Percentiles rank a stretch among this genome's conserved stretches.
phyloP scores from a whole-genome alignment of 192 early-diverging fungal genomes.

The Coemansia pectinata region DNA sequence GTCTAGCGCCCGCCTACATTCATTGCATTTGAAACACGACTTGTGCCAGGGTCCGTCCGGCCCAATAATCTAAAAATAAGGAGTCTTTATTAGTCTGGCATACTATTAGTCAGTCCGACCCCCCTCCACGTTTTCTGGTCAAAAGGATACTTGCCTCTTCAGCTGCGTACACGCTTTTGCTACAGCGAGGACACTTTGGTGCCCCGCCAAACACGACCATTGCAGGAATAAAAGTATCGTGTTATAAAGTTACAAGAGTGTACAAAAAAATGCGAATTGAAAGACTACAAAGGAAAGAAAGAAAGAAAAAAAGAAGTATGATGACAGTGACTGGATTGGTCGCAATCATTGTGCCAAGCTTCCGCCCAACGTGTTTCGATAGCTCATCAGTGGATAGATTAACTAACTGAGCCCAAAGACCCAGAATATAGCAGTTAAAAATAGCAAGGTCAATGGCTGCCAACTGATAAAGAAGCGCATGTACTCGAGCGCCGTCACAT shows the following conservation, averaged over 20 bases:
- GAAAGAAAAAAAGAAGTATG: neutral
- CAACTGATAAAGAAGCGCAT: constrained; percentile 56
- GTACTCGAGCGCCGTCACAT: constrained; percentile 53
- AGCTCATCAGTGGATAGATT: neutral
- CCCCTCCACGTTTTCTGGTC: neutral
- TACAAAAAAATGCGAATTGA: constrained; percentile 12
- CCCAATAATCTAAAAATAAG: constrained; percentile 36
- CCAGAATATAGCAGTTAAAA: constrained; percentile 41
- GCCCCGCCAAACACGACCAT: constrained; percentile 40
- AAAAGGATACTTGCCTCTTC: constrained; percentile 38
- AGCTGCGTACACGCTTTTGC: constrained; percentile 51
- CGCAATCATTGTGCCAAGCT: neutral
- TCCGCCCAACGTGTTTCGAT: constrained; percentile 7
- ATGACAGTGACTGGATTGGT: neutral
- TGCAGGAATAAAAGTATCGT: neutral
- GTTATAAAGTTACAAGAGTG: neutral
- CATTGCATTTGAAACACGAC: constrained; percentile 42
- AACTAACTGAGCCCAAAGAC: constrained; percentile 33
- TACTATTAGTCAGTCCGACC: neutral
- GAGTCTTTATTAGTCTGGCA: neutral
- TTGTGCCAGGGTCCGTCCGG: constrained; percentile 55
- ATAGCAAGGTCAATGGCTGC: constrained; percentile 47
- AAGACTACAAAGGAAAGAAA: constrained; percentile 6
- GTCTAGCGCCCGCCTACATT: constrained; percentile 38
- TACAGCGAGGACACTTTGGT: constrained; percentile 56